Evolutionary conservation across 2,329 filamentous ascomycete genomes (phyloP).

Genomic region (Trichoderma koningii): DNA sequence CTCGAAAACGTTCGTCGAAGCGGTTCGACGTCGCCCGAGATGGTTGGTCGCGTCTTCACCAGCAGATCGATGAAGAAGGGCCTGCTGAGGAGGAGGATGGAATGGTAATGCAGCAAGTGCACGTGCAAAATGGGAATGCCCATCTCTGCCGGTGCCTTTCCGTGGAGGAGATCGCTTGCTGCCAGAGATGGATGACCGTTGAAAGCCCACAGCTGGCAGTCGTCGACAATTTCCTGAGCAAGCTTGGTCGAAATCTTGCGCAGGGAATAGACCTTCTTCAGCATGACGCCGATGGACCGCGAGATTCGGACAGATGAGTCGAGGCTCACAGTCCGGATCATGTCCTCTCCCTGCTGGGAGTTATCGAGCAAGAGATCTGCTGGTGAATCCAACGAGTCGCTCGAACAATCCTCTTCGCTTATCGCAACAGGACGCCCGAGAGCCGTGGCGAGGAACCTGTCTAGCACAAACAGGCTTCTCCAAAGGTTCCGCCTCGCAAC

Average conservation of each 20-base stretch:
- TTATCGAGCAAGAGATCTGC: neutral
- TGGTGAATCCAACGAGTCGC: constrained; percentile 44
- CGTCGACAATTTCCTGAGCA: constrained; percentile 57
- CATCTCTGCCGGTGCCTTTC: constrained; percentile 38
- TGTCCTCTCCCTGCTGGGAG: constrained; percentile 19
- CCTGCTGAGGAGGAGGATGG: constrained; percentile 63
- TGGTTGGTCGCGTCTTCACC: constrained; percentile 41
- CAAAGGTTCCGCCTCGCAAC: constrained; percentile 59
- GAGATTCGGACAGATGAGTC: constrained; percentile 60
- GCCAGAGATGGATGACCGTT: constrained; percentile 51
- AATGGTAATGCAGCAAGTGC: constrained; percentile 63
- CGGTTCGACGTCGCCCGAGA: neutral
- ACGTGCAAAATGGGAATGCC: constrained; percentile 63
- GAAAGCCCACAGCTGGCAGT: constrained; percentile 30
- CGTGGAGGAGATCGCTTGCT: constrained; percentile 39
- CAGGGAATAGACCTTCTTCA: constrained; percentile 62
- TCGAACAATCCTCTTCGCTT: constrained; percentile 62
- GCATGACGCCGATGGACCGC: constrained; percentile 58
- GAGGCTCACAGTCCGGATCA: constrained; percentile 41
- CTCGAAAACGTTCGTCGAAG: constrained; percentile 31
- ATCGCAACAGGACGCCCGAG: constrained; percentile 65
- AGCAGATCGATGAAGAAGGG: constrained; percentile 65
- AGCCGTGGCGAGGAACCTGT: constrained; percentile 63
- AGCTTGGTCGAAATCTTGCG: constrained; percentile 59
- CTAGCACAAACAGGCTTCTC: constrained; percentile 65